Percentiles rank a stretch among this genome's conserved stretches.
Conservation (phyloP, 2,329 filamentous ascomycete genomes). For the Talaromyces islandicus region DNA sequence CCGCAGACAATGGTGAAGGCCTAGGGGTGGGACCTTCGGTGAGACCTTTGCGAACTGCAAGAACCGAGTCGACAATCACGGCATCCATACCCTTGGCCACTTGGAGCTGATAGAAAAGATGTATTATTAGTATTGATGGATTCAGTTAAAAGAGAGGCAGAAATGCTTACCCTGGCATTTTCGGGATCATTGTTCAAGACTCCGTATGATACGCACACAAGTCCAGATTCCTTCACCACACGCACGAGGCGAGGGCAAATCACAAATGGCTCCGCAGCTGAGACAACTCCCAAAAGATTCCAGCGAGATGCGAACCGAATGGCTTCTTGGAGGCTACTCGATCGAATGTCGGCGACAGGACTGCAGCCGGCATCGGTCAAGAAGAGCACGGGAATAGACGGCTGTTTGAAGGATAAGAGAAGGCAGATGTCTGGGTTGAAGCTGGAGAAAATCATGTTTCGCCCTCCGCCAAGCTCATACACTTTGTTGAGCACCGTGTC, state of each 20-base stretch:
- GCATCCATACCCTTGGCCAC: conserved; percentile 94
- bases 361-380: conserved; percentile 81
- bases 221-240: conserved; percentile 87
- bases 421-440: conserved; percentile 98
- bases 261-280: conserved; percentile 79
- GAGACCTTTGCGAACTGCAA: conserved; percentile 86
- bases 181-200: conserved; percentile 77
- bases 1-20: conserved; percentile 15
- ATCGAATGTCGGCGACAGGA: conserved; percentile 79
- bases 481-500: conserved; percentile 87
- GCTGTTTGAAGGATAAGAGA: conserved; percentile 92
- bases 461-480: conserved; percentile 72
- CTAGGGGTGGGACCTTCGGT: conserved; percentile 41
- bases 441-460: conserved; percentile 95
- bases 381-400: conserved; percentile 91
- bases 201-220: conserved; percentile 96
- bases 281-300: conserved; percentile 90
- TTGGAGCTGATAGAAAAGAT: conserved; percentile 57
- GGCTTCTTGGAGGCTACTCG: conserved; percentile 87
- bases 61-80: conserved; percentile 91
- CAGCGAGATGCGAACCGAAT: conserved; percentile 90
- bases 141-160: neutral
- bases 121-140: neutral
- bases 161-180: conserved; percentile 68
- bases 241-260: conserved; percentile 81